Evolutionary conservation across 768 basidiomycete species (phyloP).

Genomic region (Boletus vermiculosoides): DNA sequence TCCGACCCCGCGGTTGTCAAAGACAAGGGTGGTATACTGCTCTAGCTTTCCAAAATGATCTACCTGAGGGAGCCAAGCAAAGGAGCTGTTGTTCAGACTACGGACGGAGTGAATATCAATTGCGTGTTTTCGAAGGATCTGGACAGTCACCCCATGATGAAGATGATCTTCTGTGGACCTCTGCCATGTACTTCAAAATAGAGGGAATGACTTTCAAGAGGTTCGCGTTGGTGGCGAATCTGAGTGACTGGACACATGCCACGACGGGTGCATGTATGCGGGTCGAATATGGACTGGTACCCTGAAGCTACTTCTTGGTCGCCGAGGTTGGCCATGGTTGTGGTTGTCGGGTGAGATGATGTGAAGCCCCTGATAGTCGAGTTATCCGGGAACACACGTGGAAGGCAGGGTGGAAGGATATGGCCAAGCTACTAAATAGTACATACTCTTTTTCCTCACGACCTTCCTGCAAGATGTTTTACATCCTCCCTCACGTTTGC

Average conservation of each 20-base stretch:
- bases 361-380: neutral
- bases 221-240: conserved; percentile 45
- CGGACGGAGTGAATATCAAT: conserved; percentile 4
- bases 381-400: too few species aligned
- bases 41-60: conserved; percentile 54
- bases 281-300: conserved; percentile 52
- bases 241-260: conserved; percentile 75
- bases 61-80: conserved; percentile 66
- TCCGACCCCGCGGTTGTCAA: conserved; percentile 85
- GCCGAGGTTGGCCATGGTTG: conserved; percentile 4
- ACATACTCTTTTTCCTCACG: too few species aligned
- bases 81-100: conserved; percentile 62
- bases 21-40: conserved; percentile 64
- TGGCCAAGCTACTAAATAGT: too few species aligned
- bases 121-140: neutral
- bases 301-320: conserved; percentile 18
- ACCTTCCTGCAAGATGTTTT: too few species aligned
- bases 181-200: conserved; percentile 79
- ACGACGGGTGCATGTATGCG: conserved; percentile 59
- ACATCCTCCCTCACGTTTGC: too few species aligned
- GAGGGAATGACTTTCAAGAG: conserved; percentile 65
- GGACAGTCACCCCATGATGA: conserved; percentile 66
- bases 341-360: neutral
- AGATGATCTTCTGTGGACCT: conserved; percentile 62
- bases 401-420: too few species aligned